phyloP scores from a whole-genome alignment of 2,329 filamentous ascomycete species.

The Aspergillus thermomutatus region DNA sequence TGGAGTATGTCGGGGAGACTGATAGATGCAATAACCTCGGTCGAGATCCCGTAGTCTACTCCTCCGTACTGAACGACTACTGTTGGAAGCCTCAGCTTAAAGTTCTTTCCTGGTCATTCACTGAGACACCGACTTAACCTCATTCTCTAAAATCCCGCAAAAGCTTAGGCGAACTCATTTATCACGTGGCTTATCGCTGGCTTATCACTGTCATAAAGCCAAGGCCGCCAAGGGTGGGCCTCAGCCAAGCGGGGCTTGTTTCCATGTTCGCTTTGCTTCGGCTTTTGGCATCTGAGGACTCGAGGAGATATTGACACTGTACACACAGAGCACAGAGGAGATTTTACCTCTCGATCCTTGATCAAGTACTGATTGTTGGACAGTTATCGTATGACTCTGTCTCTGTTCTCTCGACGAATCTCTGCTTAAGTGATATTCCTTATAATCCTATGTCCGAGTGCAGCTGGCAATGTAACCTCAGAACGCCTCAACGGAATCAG shows the following conservation, averaged over 20 bases:
- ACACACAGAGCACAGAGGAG: background rate
- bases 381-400: background rate
- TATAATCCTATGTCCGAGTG: background rate
- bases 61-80: too few relatives aligned
- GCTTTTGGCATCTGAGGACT: background rate
- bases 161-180: background rate
- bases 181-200: background rate
- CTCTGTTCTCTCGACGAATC: too few relatives aligned
- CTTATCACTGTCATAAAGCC: background rate
- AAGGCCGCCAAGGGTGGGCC: background rate
- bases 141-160: background rate
- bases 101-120: too few relatives aligned
- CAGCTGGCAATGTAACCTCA: background rate
- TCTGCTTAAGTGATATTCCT: background rate
- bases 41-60: too few relatives aligned
- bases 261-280: background rate
- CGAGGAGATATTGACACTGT: too few relatives aligned
- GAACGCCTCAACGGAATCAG: background rate
- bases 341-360: too few relatives aligned
- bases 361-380: background rate
- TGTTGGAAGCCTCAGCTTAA: too few relatives aligned
- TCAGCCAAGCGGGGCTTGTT: background rate
- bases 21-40: too few relatives aligned
- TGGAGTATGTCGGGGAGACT: too few relatives aligned
- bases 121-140: too few relatives aligned